Evolutionary conservation across 2,329 filamentous ascomycete species (phyloP).

Genomic region (Ampelomyces quisqualis): DNA sequence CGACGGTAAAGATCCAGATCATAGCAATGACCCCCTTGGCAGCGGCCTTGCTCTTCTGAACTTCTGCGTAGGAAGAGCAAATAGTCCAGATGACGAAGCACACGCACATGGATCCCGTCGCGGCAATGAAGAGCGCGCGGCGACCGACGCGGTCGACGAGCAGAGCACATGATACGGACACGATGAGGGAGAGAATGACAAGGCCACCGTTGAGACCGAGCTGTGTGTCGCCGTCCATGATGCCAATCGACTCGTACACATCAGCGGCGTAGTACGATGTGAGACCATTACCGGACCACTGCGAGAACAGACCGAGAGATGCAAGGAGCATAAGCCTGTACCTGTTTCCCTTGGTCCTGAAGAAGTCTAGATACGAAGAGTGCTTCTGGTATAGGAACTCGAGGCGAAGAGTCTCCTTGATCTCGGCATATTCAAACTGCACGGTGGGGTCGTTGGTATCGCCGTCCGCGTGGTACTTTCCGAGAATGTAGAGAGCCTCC

Average conservation of each 20-base stretch:
- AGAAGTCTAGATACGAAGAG: constrained; percentile 61
- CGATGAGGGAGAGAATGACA: constrained; percentile 58
- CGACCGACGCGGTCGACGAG: constrained; percentile 59
- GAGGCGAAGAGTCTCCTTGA: constrained; percentile 62
- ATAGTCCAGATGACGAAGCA: constrained; percentile 44
- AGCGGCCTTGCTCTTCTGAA: constrained; percentile 33
- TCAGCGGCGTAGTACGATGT: constrained; percentile 67
- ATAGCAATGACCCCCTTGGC: constrained; percentile 52
- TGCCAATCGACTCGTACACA: constrained; percentile 63
- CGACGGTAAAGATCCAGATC: constrained; percentile 54
- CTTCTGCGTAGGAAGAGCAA: constrained; percentile 31
- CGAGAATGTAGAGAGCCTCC: constrained; percentile 61
- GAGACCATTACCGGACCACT: constrained; percentile 67
- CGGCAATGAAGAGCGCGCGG: constrained; percentile 56
- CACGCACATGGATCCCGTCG: constrained; percentile 40
- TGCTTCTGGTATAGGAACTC: constrained; percentile 54
- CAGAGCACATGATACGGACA: constrained; percentile 58
- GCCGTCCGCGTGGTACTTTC: constrained; percentile 64
- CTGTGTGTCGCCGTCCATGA: constrained; percentile 47
- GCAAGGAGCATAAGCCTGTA: constrained; percentile 64
- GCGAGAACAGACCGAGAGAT: constrained; percentile 66
- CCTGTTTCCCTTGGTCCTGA: constrained; percentile 64
- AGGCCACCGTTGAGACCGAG: constrained; percentile 51
- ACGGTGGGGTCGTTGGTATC: constrained; percentile 61
- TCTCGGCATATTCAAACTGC: constrained; percentile 66